These are phyloP conservation scores for Stevia rebaudiana DNA, from an alignment of 140 eudicot species.

Conservation along the genomic window DNA sequence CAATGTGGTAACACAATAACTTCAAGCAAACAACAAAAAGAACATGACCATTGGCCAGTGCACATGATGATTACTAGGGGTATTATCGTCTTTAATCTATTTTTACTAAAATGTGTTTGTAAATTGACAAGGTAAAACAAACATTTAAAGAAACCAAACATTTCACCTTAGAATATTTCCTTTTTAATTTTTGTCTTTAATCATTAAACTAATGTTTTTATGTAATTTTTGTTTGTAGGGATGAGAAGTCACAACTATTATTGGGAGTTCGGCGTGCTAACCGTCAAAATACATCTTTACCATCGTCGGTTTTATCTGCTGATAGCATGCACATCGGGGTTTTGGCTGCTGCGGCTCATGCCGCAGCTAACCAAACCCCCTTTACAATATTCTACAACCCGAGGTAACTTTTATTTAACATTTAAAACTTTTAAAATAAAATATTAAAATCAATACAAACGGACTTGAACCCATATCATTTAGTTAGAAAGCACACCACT, in stretches of 20 bases:
- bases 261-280: conserved; percentile 90
- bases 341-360: conserved; percentile 99
- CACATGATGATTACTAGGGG: conserved; percentile 14
- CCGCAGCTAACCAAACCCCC: conserved; percentile 81
- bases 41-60: conserved; percentile 1
- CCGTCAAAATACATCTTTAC: conserved; percentile 88
- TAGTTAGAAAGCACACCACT: too few relatives aligned
- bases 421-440: too few relatives aligned
- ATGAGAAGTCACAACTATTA: conserved; percentile 80
- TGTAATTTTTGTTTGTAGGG: conserved; percentile 36
- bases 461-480: too few relatives aligned
- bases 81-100: conserved; percentile 3
- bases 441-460: too few relatives aligned
- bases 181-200: background rate
- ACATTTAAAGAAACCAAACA: conserved; percentile 9
- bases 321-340: conserved; percentile 99
- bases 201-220: background rate
- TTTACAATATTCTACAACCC: conserved; percentile 93
- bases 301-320: conserved; percentile 95
- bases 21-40: conserved; percentile 16
- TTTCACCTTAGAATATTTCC: background rate
- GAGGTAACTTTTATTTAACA: conserved; percentile 36
- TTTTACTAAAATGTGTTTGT: conserved; percentile 9
- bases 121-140: conserved; percentile 20
- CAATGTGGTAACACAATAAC: conserved; percentile 17